phyloP scores from a whole-genome alignment of 345 rosid species.

The Passiflora organensis region DNA sequence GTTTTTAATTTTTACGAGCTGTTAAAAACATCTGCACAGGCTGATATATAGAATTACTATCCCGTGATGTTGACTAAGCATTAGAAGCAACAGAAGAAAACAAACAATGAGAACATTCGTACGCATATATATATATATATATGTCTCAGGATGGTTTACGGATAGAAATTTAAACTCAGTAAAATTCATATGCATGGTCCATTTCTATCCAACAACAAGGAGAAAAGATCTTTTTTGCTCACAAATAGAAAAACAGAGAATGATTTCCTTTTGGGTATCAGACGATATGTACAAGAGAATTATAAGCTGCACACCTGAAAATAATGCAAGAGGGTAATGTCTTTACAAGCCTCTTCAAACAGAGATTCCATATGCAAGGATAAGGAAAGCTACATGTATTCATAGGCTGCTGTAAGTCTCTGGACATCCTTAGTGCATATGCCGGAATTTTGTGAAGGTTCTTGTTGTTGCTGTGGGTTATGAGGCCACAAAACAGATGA shows the following conservation, averaged over 20 bases:
- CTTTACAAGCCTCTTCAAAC: constrained; percentile 2
- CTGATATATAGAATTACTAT: too few relatives aligned
- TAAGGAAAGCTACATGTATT: constrained; percentile 26
- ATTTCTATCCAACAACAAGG: too few relatives aligned
- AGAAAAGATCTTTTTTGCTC: too few relatives aligned
- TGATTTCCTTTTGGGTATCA: constrained; percentile 24
- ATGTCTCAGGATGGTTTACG: constrained; percentile 19
- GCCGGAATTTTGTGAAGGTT: constrained; percentile 27
- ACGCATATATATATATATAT: too few relatives aligned
- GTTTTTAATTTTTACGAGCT: not conserved
- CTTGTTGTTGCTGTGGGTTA: constrained; percentile 46
- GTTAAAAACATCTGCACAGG: too few relatives aligned
- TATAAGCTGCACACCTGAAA: too few relatives aligned
- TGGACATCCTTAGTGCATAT: constrained; percentile 31
- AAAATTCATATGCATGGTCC: constrained; percentile 21
- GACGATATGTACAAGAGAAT: constrained; percentile 32
- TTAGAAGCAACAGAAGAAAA: too few relatives aligned
- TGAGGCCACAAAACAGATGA: constrained; percentile 48
- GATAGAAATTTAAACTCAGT: constrained; percentile 19
- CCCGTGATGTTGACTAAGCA: too few relatives aligned
- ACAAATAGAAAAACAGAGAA: constrained; percentile 23
- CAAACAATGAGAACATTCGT: too few relatives aligned
- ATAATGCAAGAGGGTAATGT: constrained; percentile 11
- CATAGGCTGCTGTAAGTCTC: constrained; percentile 37
- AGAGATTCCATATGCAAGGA: constrained; percentile 2